These are phyloP conservation scores for Solanum chmielewskii DNA, from an alignment of 257 asterid genomes.

Conservation along the genomic window DNA sequence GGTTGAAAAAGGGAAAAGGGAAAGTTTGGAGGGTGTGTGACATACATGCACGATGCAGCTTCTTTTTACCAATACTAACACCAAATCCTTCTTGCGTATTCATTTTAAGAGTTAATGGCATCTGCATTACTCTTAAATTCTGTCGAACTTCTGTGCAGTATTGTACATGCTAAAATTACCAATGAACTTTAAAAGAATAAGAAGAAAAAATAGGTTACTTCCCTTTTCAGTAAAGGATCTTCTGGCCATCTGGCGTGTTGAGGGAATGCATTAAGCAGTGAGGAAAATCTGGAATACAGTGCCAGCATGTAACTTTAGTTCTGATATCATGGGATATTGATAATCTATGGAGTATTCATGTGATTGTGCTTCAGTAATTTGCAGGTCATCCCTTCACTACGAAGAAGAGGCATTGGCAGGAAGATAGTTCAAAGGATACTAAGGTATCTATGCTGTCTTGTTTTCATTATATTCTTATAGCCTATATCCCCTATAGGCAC, in stretches of 20 bases:
- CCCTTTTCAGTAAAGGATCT: not conserved
- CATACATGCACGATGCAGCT: not conserved
- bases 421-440: slow-evolving; percentile 53
- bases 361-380: slow-evolving; percentile 16
- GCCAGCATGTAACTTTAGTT: not conserved
- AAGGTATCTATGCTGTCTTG: slow-evolving; percentile 29
- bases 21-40: not conserved
- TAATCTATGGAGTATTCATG: not conserved
- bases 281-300: not conserved
- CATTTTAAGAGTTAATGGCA: not conserved
- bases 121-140: not conserved
- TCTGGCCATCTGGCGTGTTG: not conserved
- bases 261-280: not conserved
- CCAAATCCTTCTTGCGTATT: not conserved
- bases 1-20: not conserved
- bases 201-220: not conserved
- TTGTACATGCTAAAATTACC: not conserved
- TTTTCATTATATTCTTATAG: not conserved
- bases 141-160: not conserved
- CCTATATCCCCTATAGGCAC: not conserved
- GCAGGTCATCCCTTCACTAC: slow-evolving; percentile 72
- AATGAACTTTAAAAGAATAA: not conserved
- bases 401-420: slow-evolving; percentile 62
- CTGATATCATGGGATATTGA: not conserved
- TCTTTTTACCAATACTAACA: not conserved